phyloP scores from a whole-genome alignment of 2,329 filamentous ascomycete species.

The Aspergillus hortae region DNA sequence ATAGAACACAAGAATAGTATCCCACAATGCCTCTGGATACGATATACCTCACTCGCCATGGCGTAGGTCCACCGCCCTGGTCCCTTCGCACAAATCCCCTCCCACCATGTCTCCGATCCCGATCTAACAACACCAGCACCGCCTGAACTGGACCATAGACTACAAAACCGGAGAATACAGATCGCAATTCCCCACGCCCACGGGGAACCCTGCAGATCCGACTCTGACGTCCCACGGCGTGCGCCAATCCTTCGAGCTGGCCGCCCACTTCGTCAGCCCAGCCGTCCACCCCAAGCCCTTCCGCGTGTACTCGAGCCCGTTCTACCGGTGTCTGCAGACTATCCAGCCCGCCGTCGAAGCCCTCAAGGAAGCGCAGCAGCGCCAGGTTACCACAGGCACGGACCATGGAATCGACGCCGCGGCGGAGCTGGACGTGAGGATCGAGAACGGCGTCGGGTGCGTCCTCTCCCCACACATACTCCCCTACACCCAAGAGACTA shows the following conservation, averaged over 20 bases:
- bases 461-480: neutral
- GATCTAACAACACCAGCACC: slow-evolving; percentile 60
- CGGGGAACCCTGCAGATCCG: slow-evolving; percentile 82
- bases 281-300: slow-evolving; percentile 39
- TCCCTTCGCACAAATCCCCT: neutral
- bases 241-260: slow-evolving; percentile 76
- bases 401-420: slow-evolving; percentile 32
- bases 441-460: slow-evolving; percentile 54
- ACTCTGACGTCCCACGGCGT: slow-evolving; percentile 84
- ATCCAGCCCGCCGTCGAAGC: slow-evolving; percentile 60
- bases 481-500: neutral
- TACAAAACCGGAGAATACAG: slow-evolving; percentile 74
- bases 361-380: slow-evolving; percentile 26
- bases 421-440: slow-evolving; percentile 40
- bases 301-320: slow-evolving; percentile 75
- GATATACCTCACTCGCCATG: slow-evolving; percentile 72
- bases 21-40: slow-evolving; percentile 62
- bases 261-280: slow-evolving; percentile 32
- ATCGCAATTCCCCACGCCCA: slow-evolving; percentile 71
- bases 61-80: slow-evolving; percentile 54
- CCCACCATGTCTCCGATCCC: neutral
- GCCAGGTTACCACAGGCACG: slow-evolving; percentile 7
- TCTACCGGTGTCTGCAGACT: slow-evolving; percentile 84
- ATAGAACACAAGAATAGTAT: neutral
- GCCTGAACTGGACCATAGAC: slow-evolving; percentile 85